Conservation (phyloP, 208 protist genomes). For the Crithidia fasciculata region DNA sequence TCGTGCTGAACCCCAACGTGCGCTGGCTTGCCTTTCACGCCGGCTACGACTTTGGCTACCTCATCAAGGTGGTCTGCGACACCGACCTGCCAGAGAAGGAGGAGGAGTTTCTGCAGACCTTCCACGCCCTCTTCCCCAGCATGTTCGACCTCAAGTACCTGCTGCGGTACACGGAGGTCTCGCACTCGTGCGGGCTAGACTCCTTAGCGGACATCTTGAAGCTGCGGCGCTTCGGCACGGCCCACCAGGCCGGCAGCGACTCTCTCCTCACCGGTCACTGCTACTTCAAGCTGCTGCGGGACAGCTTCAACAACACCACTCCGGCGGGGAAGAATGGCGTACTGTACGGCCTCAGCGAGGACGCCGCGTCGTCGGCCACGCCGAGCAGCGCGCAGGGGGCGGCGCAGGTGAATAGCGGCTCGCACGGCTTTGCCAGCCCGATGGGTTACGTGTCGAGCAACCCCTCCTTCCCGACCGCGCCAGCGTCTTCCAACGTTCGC, state of each 20-base stretch:
- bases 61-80: slow-evolving; percentile 96
- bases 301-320: slow-evolving; percentile 86
- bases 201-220: slow-evolving; percentile 96
- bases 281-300: slow-evolving; percentile 97
- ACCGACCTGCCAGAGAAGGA: slow-evolving; percentile 96
- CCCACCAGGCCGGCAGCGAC: slow-evolving; percentile 97
- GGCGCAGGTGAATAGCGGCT: slow-evolving; percentile 36
- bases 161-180: slow-evolving; percentile 93
- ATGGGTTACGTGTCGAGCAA: slow-evolving; percentile 35
- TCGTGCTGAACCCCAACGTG: slow-evolving; percentile 96
- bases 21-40: slow-evolving; percentile 99
- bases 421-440: slow-evolving; percentile 40
- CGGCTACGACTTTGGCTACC: slow-evolving; percentile 99
- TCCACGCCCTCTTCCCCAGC: slow-evolving; percentile 96
- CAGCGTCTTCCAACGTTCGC: slow-evolving; percentile 30
- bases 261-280: slow-evolving; percentile 97
- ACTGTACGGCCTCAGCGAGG: slow-evolving; percentile 95
- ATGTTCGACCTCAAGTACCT: slow-evolving; percentile 99
- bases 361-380: slow-evolving; percentile 77
- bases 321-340: slow-evolving; percentile 89
- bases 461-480: slow-evolving; percentile 43
- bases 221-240: slow-evolving; percentile 92
- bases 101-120: slow-evolving; percentile 96
- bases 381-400: slow-evolving; percentile 67
- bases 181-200: slow-evolving; percentile 96